These are phyloP conservation scores for Cladosporium sp. DNA, from an alignment of 2,329 filamentous ascomycete species.

Conservation along the genomic window DNA sequence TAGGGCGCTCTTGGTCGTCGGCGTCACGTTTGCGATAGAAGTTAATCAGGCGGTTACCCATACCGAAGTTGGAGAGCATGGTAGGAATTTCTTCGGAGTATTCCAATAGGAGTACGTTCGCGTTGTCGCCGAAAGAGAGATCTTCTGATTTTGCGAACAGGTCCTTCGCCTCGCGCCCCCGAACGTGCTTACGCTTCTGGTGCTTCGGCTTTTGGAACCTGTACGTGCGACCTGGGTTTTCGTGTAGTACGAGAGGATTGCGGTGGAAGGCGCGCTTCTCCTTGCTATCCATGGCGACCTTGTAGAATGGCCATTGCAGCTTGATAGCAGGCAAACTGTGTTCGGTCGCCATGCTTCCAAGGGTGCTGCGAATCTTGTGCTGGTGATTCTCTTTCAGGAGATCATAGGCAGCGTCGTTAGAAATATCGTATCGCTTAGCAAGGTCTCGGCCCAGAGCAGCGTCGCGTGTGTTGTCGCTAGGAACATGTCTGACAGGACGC, in stretches of 20 bases:
- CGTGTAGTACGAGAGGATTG: conserved; percentile 66
- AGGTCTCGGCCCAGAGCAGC: conserved; percentile 69
- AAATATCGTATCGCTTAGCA: conserved; percentile 84
- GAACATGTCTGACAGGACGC: conserved; percentile 43
- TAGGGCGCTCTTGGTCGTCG: conserved; percentile 72
- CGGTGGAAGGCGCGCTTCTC: conserved; percentile 81
- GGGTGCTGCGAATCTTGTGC: conserved; percentile 88
- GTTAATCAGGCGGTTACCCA: conserved; percentile 94
- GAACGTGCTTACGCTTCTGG: conserved; percentile 77
- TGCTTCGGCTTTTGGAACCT: conserved; percentile 68
- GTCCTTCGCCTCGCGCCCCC: conserved; percentile 71
- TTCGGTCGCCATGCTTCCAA: conserved; percentile 89
- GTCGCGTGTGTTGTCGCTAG: conserved; percentile 60
- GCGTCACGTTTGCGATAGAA: conserved; percentile 85
- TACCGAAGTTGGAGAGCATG: conserved; percentile 92
- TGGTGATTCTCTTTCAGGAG: conserved; percentile 95
- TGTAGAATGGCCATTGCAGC: conserved; percentile 94
- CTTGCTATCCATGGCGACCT: conserved; percentile 70
- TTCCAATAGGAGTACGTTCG: conserved; percentile 81
- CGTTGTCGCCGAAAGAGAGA: conserved; percentile 78
- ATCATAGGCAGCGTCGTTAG: conserved; percentile 94
- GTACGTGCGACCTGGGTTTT: conserved; percentile 58
- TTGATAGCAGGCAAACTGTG: conserved; percentile 90
- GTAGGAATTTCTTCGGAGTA: conserved; percentile 93
- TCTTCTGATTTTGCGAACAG: conserved; percentile 78